phyloP scores from a whole-genome alignment of 75 land plant genomes.

The Ceratopteris richardii region DNA sequence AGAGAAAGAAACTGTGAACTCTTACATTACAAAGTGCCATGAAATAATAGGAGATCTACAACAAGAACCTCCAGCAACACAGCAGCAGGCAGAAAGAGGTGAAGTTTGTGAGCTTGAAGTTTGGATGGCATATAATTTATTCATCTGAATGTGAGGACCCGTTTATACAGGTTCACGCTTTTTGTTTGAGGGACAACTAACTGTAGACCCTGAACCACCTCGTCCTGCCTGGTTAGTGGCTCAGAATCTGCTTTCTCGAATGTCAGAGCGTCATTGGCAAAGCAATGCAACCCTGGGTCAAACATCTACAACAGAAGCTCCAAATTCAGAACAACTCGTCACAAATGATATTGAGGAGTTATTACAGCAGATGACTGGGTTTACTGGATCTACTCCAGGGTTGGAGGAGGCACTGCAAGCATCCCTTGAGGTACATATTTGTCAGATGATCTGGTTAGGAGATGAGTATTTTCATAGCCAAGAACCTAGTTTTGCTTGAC shows the following conservation, averaged over 20 bases:
- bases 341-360: constrained; percentile 9
- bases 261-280: constrained; percentile 15
- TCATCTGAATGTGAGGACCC: neutral
- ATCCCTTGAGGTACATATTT: constrained; percentile 34
- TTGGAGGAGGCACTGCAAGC: constrained; percentile 40
- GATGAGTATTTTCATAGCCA: neutral
- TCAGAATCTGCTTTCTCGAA: constrained; percentile 37
- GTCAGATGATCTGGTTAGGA: too few relatives aligned
- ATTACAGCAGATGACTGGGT: neutral
- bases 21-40: constrained; percentile 41
- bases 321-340: constrained; percentile 6
- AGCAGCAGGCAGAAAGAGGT: constrained; percentile 13
- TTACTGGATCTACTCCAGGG: constrained; percentile 22
- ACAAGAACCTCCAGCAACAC: neutral
- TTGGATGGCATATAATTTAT: neutral
- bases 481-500: neutral
- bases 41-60: constrained; percentile 29
- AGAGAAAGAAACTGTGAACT: constrained; percentile 44
- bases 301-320: neutral
- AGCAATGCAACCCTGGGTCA: constrained; percentile 10
- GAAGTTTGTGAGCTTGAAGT: constrained; percentile 3
- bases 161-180: constrained; percentile 33
- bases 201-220: constrained; percentile 78
- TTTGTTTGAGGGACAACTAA: constrained; percentile 91
- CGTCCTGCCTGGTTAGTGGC: constrained; percentile 69